Evolutionary conservation across 2,329 filamentous ascomycete species (phyloP), one percentile per base, ranked within the genome.

Genomic region (Nigrograna mackinnonii): DNA sequence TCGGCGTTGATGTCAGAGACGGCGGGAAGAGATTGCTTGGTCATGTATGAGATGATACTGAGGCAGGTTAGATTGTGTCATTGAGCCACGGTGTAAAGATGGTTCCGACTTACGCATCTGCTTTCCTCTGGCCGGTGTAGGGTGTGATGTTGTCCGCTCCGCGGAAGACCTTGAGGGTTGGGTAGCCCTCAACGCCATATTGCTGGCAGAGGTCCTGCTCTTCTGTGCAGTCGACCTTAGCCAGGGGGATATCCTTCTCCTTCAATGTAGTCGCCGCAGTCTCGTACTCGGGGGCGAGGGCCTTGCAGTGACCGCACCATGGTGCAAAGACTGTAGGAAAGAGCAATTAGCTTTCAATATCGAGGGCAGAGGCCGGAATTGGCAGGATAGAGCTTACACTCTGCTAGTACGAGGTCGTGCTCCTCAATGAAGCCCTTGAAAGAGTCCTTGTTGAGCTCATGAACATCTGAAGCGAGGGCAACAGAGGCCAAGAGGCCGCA

Each of bases 231-330:
- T 96, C 92, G 60, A 95, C 75, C 84, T 95, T 94, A 73, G 80
- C 87, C 43, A 95, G 79, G 66, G 81, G 82, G 73, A 94, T 92
- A 69, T 87, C 80, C 84, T 92, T 94, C 74, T 90, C 87, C 80
- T 91, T 92, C 52, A 95, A 79, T 22, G 83, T 79, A 21, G 88
- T 91, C 37, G 89, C 89, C 39, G 89, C 89, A 70, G 89, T 84
- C 77, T 95, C 89, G 73, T 94, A 95, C 75, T 94, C 89, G 67
- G 89, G 88, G 50, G 88, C 94, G 56, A 99, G 89, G 47, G 92
- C 92, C 81, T 99, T 97, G 87, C 92, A 97, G 82, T 97, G 92
- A 55, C 91, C 92, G 60, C 89, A 95, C 91, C 92, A 95, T 60
- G 92, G 91, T 57, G 92, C 92, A 71, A 89, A 96, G 84, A 96